A percentile compares a stretch with the other conserved stretches of the same genome.
These are phyloP conservation scores for Domatiomyces globalis DNA, from an alignment of 2,329 filamentous ascomycete genomes.

Conservation along the genomic window DNA sequence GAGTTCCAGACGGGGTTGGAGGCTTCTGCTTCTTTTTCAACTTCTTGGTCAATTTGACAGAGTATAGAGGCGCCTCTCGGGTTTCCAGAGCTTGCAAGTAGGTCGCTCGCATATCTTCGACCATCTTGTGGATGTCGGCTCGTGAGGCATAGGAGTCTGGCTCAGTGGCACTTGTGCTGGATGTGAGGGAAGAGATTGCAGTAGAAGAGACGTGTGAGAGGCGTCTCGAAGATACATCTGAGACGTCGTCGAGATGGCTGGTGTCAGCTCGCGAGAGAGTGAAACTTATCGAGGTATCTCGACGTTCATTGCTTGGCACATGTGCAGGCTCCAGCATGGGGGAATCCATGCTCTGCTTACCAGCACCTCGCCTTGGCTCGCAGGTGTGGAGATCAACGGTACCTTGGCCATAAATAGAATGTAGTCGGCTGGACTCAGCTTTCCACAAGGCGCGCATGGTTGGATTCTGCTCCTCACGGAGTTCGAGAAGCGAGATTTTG, in stretches of 20 bases:
- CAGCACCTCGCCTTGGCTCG: conserved; percentile 1
- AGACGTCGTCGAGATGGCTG: conserved; percentile 10
- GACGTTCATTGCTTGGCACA: conserved; percentile 1
- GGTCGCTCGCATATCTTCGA: conserved; percentile 17
- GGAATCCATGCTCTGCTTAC: background rate
- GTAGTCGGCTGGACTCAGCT: conserved; percentile 16
- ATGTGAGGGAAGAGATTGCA: conserved; percentile 14
- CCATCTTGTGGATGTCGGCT: conserved; percentile 17
- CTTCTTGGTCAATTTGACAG: conserved; percentile 7
- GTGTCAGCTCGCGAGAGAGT: background rate
- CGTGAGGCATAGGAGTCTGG: conserved; percentile 9
- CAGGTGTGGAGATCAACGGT: background rate
- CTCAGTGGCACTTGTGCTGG: conserved; percentile 13
- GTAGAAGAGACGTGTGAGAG: conserved; percentile 13
- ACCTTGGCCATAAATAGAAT: conserved; percentile 13
- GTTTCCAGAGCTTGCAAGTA: conserved; percentile 18
- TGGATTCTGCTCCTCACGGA: conserved; percentile 11
- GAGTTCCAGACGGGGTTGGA: background rate
- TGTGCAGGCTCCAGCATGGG: conserved; percentile 2
- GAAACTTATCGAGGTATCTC: background rate
- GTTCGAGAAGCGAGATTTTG: conserved; percentile 6
- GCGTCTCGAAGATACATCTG: conserved; percentile 13
- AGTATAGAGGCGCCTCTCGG: conserved; percentile 5
- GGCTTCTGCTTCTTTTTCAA: conserved; percentile 13
- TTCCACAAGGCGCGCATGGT: conserved; percentile 17